Percentiles rank a stretch among this genome's conserved stretches.
Evolutionary conservation across 495 filamentous ascomycete genomes (phyloP).

Genomic region (Penicillium psychrofluorescens): DNA sequence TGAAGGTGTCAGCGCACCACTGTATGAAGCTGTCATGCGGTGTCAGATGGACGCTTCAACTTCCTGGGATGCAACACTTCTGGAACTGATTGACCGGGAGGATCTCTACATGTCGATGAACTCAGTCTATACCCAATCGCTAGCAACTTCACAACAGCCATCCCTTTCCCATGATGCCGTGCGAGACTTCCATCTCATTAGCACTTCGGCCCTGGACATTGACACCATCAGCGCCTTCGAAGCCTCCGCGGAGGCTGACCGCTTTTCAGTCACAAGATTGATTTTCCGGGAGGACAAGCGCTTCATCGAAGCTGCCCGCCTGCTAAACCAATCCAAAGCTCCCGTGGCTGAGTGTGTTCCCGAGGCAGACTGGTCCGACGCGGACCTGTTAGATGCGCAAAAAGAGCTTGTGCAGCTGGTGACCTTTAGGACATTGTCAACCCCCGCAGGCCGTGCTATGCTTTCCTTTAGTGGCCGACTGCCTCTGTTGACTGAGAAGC

Average conservation of each 20-base stretch:
- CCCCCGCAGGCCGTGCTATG: slow-evolving; percentile 76
- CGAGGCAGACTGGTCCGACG: slow-evolving; percentile 72
- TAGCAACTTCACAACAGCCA: slow-evolving; percentile 27
- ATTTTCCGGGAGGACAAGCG: slow-evolving; percentile 90
- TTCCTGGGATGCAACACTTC: slow-evolving; percentile 60
- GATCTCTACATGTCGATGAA: slow-evolving; percentile 67
- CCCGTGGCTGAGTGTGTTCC: slow-evolving; percentile 70
- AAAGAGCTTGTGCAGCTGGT: slow-evolving; percentile 80
- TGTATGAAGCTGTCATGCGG: slow-evolving; percentile 75
- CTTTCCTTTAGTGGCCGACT: slow-evolving; percentile 75
- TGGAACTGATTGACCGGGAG: slow-evolving; percentile 72
- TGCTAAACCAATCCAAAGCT: slow-evolving; percentile 72
- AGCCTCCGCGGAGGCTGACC: slow-evolving; percentile 65
- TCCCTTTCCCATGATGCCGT: slow-evolving; percentile 55
- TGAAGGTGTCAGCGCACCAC: slow-evolving; percentile 66
- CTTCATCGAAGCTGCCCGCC: slow-evolving; percentile 67
- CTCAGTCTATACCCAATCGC: slow-evolving; percentile 22
- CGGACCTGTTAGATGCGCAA: slow-evolving; percentile 85
- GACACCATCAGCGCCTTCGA: slow-evolving; percentile 55
- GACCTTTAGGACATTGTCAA: slow-evolving; percentile 78
- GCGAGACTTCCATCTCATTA: slow-evolving; percentile 69
- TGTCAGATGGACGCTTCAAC: slow-evolving; percentile 77
- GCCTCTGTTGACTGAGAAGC: slow-evolving; percentile 84
- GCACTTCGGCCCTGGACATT: slow-evolving; percentile 50
- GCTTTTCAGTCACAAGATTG: slow-evolving; percentile 69